Evolutionary conservation across 148 eudicot genomes (phyloP), one percentile per base, ranked within the genome.

Genomic region (Gaultheria prostrata): DNA sequence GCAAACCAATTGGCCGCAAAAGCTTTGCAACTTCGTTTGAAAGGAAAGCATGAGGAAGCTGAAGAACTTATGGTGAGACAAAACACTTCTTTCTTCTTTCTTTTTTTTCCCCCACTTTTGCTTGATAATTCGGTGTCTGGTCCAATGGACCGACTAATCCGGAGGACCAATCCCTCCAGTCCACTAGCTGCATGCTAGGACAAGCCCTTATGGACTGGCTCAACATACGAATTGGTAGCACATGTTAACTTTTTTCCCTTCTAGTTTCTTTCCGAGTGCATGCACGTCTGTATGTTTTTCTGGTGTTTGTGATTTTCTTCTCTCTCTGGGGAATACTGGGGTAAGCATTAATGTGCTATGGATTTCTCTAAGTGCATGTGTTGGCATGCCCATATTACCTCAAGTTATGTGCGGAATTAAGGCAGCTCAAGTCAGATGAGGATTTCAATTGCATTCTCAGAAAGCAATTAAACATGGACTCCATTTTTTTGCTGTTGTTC

Each of bases 1-100:
- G 97, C 98, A 67, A 94, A 97, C 86, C 98, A 97, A 80, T 85
- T 94, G 85, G 98, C 95, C 17, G 99, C 99, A 28, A 97, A 97
- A 90, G 97, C 92, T 54, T 57, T 97, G 91, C 99, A 97, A 88
- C 90, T 97, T 65, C 94, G 99, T 71, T 79, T 97, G 90, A 94
- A 91, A 89, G 99, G 99, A 82, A 91, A 90, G 83, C 94, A 92
- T 87, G 97, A 94, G 72, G 98, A 97, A 88, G 97, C 99, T 73
- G 94, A 92, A 4, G 93, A 85, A 83, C 92, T 94, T 84, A 5
- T 93, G 98, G 98, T 96, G 80, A 85, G 93, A 80, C 56, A 50
- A 48, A 21, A 67, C 77, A 35, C 75, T 39, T 35, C 8, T 8
- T 21, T 75, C n/a, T 9, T 30, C 14, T 75, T n/a, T 5, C 30